phyloP scores from a whole-genome alignment of 768 basidiomycete species.

The Tephrocybe sp. region DNA sequence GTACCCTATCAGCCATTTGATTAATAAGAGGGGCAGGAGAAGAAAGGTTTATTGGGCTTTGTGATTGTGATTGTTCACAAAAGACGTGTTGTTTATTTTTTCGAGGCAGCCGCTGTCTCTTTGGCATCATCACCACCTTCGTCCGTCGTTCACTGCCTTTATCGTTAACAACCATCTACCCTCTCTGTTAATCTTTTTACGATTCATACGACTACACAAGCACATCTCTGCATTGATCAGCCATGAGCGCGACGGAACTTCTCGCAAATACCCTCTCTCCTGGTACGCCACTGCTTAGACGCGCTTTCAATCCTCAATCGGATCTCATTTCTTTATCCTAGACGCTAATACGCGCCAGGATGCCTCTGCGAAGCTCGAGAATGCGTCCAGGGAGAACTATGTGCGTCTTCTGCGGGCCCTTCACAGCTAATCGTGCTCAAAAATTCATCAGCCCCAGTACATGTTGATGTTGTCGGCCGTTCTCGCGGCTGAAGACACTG shows the following conservation, averaged over 20 bases:
- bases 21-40: conserved; percentile 10
- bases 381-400: conserved; percentile 84
- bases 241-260: conserved; percentile 90
- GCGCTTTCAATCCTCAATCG: conserved; percentile 28
- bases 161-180: conserved; percentile 1
- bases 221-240: conserved; percentile 27
- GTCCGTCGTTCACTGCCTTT: conserved; percentile 5
- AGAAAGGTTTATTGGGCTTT: conserved; percentile 8
- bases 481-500: conserved; percentile 72
- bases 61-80: conserved; percentile 16
- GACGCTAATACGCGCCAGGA: conserved; percentile 89
- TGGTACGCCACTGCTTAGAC: conserved; percentile 52
- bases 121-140: conserved; percentile 14
- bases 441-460: conserved; percentile 74
- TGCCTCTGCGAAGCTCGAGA: conserved; percentile 89
- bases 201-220: conserved; percentile 12
- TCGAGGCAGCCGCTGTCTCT: conserved; percentile 16
- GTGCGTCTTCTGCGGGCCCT: conserved; percentile 48
- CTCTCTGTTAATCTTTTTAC: conserved; percentile 9
- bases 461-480: conserved; percentile 88
- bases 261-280: conserved; percentile 91
- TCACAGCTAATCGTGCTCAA: conserved; percentile 18
- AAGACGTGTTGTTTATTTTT: conserved; percentile 12
- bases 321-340: conserved; percentile 31
- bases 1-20: conserved; percentile 67